Evolutionary conservation across 768 basidiomycete genomes (phyloP).

Genomic region (Pleurotus djamor): DNA sequence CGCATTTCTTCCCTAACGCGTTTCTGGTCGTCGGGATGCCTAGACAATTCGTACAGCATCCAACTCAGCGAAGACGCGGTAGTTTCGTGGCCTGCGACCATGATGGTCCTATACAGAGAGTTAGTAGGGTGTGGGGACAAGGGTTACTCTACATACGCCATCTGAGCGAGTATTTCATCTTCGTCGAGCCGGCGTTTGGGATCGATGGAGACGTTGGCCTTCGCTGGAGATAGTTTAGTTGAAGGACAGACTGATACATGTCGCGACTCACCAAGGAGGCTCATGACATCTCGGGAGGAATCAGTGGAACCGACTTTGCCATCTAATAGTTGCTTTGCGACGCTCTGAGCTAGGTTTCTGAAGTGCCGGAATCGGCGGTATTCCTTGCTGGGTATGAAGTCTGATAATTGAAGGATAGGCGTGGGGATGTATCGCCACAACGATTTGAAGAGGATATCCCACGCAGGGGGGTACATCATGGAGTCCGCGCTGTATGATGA

Average conservation of each 20-base stretch:
- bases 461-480: not conserved
- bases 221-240: slow-evolving; percentile 9
- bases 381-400: not conserved
- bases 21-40: slow-evolving; percentile 25
- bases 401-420: not conserved
- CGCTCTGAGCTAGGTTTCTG: not conserved
- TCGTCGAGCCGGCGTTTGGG: slow-evolving; percentile 12
- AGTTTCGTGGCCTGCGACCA: slow-evolving; percentile 16
- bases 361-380: not conserved
- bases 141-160: slow-evolving; percentile 12
- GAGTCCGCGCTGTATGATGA: not conserved
- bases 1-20: slow-evolving; percentile 15
- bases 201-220: not conserved
- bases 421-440: not conserved
- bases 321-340: not conserved
- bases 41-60: slow-evolving; percentile 25
- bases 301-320: not conserved
- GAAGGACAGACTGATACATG: not conserved
- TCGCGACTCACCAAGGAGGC: slow-evolving; percentile 2
- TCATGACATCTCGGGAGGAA: slow-evolving; percentile 26
- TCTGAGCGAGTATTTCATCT: slow-evolving; percentile 14
- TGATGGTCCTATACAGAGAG: slow-evolving; percentile 4
- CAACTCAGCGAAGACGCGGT: slow-evolving; percentile 18
- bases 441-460: not conserved
- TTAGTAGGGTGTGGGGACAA: not conserved